Evolutionary conservation across 257 asterid species (phyloP), one percentile per base, ranked within the genome.

Genomic region (Lycium barbarum): DNA sequence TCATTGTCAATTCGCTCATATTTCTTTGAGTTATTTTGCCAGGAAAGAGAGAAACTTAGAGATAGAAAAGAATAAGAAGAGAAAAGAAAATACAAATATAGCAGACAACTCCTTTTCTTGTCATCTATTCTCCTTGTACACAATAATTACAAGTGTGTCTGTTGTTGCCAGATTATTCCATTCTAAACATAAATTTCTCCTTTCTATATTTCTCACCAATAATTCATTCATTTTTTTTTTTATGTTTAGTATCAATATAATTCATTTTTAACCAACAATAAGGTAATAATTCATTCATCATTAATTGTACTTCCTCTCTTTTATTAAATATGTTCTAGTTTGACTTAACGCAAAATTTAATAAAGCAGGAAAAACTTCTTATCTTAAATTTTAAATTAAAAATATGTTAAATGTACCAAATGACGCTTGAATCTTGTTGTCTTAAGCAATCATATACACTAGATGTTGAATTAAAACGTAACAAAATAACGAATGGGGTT

Each of bases 121-220:
- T 47, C 80, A 73, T 11, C 36, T 36, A 35, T 68, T 47, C 11
- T 76, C 5, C 5, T 26, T 33, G 7, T 8, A 35, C 65, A 13
- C 59, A 53, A 76, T 26, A 53, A 33, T 76, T 7, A 7, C 5
- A 76, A 14, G 65, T 76, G 18, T 73, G 82, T 76, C 61, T 76
- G 73, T 81, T 59, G 38, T 82, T 62, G 45, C 40, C 45, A 62
- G 6, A 38, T 43, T 45, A 81, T 40, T 81, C 43, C 55, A 6
- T 59, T 81, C 57, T 36, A 17, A 40, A 62, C 0, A 36, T n/a
- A 47, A 40, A 2, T 54, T 51, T 36, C 36, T 20, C 43, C 54
- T 18, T 47, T 10, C 4, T 36, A 82, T 82, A 45, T 13, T 82
- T 61, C 14, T 51, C 65, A 8, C 17, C 65, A 51, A 78, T 53